A percentile compares a stretch with the other conserved stretches of the same genome.
phyloP scores from a whole-genome alignment of 2,329 filamentous ascomycete genomes.

The Sarocladium brachiariae region DNA sequence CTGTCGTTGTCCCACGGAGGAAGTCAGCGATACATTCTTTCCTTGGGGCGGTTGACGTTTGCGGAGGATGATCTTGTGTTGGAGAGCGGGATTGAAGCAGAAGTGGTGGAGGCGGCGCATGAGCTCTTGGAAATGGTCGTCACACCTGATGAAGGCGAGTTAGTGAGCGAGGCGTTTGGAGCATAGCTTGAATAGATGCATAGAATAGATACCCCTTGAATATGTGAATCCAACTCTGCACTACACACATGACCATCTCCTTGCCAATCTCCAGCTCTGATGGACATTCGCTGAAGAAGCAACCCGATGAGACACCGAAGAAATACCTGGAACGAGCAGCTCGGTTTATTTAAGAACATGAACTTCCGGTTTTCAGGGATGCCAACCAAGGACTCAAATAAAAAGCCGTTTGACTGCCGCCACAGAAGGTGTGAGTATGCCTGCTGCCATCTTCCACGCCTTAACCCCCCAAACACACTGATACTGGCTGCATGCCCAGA shows the following conservation, averaged over 20 bases:
- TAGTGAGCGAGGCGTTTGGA: conserved; percentile 34
- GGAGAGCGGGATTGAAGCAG: conserved; percentile 68
- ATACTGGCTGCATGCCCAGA: too few relatives aligned
- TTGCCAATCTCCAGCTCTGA: too few relatives aligned
- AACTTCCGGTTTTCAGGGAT: too few relatives aligned
- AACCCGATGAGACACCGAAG: too few relatives aligned
- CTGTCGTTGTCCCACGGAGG: conserved; percentile 63
- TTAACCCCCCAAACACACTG: too few relatives aligned
- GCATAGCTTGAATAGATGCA: conserved; percentile 10
- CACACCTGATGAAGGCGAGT: conserved; percentile 61
- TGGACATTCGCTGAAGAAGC: too few relatives aligned
- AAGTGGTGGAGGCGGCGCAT: conserved; percentile 74
- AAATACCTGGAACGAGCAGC: too few relatives aligned
- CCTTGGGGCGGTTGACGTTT: conserved; percentile 78
- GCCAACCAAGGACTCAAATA: too few relatives aligned
- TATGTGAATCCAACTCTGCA: neutral
- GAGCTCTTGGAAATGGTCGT: conserved; percentile 74
- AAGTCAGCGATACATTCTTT: conserved; percentile 74
- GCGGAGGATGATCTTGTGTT: conserved; percentile 70
- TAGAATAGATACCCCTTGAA: neutral
- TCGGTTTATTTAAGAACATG: too few relatives aligned
- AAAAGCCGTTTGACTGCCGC: too few relatives aligned
- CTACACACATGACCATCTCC: neutral
- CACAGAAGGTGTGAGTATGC: too few relatives aligned
- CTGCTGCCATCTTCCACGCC: too few relatives aligned